Evolutionary conservation across 805 yeast species (phyloP).

Genomic region (Priceomyces fermenticarens): DNA sequence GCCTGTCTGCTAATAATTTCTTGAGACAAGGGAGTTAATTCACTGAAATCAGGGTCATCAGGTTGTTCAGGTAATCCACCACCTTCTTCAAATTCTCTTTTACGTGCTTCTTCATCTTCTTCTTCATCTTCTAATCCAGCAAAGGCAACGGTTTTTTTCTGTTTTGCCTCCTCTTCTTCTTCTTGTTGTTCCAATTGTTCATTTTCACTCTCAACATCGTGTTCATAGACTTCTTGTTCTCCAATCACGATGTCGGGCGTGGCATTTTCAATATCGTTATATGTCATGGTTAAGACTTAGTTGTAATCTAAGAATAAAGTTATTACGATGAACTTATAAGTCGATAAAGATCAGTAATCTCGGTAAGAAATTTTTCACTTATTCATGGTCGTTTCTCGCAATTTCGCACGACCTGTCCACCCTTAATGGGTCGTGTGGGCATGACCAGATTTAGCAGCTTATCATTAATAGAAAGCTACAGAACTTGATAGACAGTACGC

Average conservation of each 20-base stretch:
- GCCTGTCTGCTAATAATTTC: constrained; percentile 99
- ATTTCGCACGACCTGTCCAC: no score
- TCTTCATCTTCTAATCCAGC: constrained; percentile 62
- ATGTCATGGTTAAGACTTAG: constrained; percentile 46
- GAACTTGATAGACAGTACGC: no score
- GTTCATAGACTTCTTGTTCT: constrained; percentile 52
- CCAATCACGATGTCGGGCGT: constrained; percentile 83
- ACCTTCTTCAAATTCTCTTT: constrained; percentile 91
- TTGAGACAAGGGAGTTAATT: constrained; percentile 83
- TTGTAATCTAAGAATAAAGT: constrained; percentile 1
- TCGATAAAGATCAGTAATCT: constrained; percentile 1
- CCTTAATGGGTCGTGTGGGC: no score
- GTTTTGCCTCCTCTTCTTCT: constrained; percentile 31
- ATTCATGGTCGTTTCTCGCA: no score
- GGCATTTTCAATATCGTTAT: constrained; percentile 77
- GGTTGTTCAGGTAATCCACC: constrained; percentile 99
- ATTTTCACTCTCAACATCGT: constrained; percentile 44
- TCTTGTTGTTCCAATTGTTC: constrained; percentile 41
- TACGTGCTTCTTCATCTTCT: constrained; percentile 71
- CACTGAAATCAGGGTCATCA: constrained; percentile 75
- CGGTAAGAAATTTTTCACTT: constrained; percentile 8
- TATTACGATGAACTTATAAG: background rate
- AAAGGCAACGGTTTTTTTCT: constrained; percentile 78
- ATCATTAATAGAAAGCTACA: no score
- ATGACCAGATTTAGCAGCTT: no score